Base-by-base conservation (phyloP, 331 rosid genomes). In the Acacia concinna region DNA sequence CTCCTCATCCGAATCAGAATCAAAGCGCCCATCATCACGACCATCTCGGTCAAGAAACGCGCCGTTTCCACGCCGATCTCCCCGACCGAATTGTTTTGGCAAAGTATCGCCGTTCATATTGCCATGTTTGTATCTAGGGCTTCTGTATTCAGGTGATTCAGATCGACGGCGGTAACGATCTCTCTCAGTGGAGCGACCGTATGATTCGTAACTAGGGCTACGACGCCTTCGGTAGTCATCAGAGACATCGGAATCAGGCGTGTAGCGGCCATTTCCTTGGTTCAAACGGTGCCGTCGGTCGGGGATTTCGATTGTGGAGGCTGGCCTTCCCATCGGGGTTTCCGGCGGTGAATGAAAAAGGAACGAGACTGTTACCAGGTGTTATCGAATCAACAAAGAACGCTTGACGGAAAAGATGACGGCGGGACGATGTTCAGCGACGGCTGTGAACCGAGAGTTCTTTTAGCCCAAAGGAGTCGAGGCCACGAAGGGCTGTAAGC, bases 1-100 rank as follows among this genome's bases (percentile, higher is more conserved):
- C 82, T 94, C 98, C 81, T 92, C 97, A 23, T 94, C 97, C 25
- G 97, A 92, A 23, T 87, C 98, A 3, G 88, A 77, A 5, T 84
- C 93, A 11, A 86, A 65, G 57, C 73, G 82, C 64, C 79, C 74
- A 25, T 85, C 87, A 14, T 85, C 85, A 4, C 87, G 62, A 5
- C 68, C 63, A 38, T 81, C 87, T 1, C 91, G 59, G 35, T 91
- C 86, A n/a, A 88, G 86, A 74, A 82, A 91, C 28, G 78, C 17
- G 21, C 86, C 84, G 25, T 74, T 87, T 21, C 80, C 79, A 3
- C 69, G 83, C 28, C 78, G 78, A 13, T 83, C 90, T 0, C 75
- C 84, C 0, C 87, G 87, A 20, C 97, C 97, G 17, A 94, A 94
- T 43, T 82, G 88, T 71, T 78, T 92, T 1, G 98, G 98, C 15